phyloP scores from a whole-genome alignment of 441 rosid species.

The Arabidopsis hybrid region DNA sequence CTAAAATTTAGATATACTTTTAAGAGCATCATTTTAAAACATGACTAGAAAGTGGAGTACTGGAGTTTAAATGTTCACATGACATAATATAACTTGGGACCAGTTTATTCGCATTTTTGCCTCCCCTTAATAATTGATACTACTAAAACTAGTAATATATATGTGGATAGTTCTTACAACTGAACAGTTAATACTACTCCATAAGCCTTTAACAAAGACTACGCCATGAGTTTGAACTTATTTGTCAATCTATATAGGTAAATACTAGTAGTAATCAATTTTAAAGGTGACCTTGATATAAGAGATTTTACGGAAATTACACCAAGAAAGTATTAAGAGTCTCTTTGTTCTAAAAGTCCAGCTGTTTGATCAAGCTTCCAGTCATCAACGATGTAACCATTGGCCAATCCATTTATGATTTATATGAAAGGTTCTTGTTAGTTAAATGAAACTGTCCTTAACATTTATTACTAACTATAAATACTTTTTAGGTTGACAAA shows the following conservation, averaged over 20 bases:
- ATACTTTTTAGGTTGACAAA: slow-evolving; percentile 5
- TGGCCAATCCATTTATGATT: slow-evolving; percentile 36
- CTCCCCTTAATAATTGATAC: not conserved
- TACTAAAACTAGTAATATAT: not conserved
- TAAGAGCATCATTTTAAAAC: not conserved
- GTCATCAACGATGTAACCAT: slow-evolving; percentile 33
- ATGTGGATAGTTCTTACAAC: not conserved
- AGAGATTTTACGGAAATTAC: not conserved
- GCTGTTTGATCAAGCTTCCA: slow-evolving; percentile 38
- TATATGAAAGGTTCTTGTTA: slow-evolving; percentile 4
- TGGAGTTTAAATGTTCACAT: slow-evolving; percentile 21
- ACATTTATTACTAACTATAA: slow-evolving; percentile 30
- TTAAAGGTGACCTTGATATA: slow-evolving; percentile 9
- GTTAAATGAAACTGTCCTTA: slow-evolving; percentile 35
- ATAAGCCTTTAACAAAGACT: not conserved
- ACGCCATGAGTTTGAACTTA: not conserved
- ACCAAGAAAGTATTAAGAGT: not conserved
- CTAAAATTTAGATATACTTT: not conserved
- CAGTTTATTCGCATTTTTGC: slow-evolving; percentile 24
- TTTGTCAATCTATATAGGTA: not conserved
- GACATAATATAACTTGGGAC: slow-evolving; percentile 13
- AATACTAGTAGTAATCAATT: not conserved
- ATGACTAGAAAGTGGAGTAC: slow-evolving; percentile 14
- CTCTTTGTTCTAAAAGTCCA: slow-evolving; percentile 28
- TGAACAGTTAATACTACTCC: not conserved